phyloP scores from a whole-genome alignment of 2,329 filamentous ascomycete species.

The Ascochyta lentis region DNA sequence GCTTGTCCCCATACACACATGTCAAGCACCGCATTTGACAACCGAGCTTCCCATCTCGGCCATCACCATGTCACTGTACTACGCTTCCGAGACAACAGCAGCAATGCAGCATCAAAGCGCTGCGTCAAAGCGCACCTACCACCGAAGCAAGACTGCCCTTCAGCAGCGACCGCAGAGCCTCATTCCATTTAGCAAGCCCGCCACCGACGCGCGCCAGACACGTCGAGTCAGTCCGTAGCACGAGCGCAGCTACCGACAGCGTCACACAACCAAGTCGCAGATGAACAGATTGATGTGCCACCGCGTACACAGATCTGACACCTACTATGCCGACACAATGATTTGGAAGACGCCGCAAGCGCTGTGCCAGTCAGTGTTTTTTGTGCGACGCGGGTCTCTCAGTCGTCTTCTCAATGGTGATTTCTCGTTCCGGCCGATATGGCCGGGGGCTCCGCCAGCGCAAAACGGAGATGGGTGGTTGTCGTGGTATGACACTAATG shows the following conservation, averaged over 20 bases:
- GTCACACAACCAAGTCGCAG: slow-evolving; percentile 1
- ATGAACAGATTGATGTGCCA: not conserved
- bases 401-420: not conserved
- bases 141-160: not conserved
- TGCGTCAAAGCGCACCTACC: not conserved
- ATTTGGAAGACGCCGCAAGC: slow-evolving; percentile 4
- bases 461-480: not conserved
- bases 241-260: not conserved
- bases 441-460: not conserved
- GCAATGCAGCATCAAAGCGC: not conserved
- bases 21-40: slow-evolving; percentile 4
- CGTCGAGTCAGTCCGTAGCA: slow-evolving; percentile 6
- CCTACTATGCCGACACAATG: not conserved
- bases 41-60: slow-evolving; percentile 10
- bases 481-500: too few species aligned
- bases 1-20: not conserved
- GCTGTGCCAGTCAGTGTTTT: not conserved
- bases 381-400: not conserved
- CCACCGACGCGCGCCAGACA: not conserved
- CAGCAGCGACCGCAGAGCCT: slow-evolving; percentile 7
- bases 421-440: not conserved
- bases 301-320: slow-evolving; percentile 8
- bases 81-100: slow-evolving; percentile 7
- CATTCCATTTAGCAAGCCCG: not conserved
- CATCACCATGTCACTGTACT: slow-evolving; percentile 12